These are phyloP conservation scores for Penicillium sp. DNA, from an alignment of 2,329 filamentous ascomycete genomes.

Conservation along the genomic window DNA sequence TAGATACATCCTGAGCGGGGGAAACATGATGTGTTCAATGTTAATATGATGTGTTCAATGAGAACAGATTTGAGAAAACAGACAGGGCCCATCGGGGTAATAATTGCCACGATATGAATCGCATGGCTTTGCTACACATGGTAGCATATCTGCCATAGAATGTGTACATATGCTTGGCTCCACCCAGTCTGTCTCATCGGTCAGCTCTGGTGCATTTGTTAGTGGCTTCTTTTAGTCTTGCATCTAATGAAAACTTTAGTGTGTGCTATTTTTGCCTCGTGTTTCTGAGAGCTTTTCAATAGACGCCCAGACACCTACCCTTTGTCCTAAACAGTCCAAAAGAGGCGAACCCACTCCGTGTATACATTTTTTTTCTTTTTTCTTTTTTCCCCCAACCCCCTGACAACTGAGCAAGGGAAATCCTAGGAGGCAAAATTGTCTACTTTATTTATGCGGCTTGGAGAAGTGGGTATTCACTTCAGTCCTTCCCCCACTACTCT, in stretches of 20 bases:
- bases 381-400: not conserved
- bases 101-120: constrained; percentile 14
- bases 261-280: constrained; percentile 21
- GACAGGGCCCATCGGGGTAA: not conserved
- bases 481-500: constrained; percentile 4
- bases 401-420: constrained; percentile 6
- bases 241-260: constrained; percentile 7
- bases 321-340: constrained; percentile 13
- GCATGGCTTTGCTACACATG: constrained; percentile 20
- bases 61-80: not conserved
- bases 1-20: not conserved
- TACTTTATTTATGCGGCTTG: constrained; percentile 4
- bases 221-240: constrained; percentile 7
- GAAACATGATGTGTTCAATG: not conserved
- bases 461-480: constrained; percentile 11
- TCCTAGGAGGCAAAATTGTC: constrained; percentile 7
- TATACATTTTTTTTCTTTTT: not conserved
- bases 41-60: not conserved
- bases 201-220: constrained; percentile 10
- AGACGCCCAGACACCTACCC: constrained; percentile 1
- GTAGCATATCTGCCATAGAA: not conserved
- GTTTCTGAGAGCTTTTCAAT: constrained; percentile 3
- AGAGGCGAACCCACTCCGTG: constrained; percentile 13
- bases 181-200: constrained; percentile 20
- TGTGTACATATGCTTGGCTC: constrained; percentile 3